These are phyloP conservation scores for Talaromyces funiculosus DNA, from an alignment of 2,329 filamentous ascomycete species.

Conservation along the genomic window DNA sequence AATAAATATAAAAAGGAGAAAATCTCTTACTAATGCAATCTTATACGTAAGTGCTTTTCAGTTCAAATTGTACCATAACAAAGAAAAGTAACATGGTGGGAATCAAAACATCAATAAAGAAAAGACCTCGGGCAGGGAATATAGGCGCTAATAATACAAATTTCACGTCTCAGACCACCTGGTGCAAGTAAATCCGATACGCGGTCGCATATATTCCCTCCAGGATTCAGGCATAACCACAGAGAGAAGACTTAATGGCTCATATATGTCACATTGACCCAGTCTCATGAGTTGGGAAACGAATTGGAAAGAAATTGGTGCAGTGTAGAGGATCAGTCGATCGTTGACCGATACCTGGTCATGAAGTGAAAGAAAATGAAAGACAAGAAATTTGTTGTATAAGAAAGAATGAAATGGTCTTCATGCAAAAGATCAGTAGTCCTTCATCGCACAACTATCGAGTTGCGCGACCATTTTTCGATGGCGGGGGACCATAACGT, in stretches of 20 bases:
- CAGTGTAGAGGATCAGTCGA: slow-evolving; percentile 1
- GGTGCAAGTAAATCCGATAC: neutral
- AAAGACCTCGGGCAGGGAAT: neutral
- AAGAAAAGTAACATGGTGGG: slow-evolving; percentile 13
- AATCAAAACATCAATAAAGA: slow-evolving; percentile 8
- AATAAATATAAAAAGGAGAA: neutral
- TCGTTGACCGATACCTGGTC: slow-evolving; percentile 6
- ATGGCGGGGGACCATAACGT: slow-evolving; percentile 23
- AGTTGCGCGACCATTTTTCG: slow-evolving; percentile 8
- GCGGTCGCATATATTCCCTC: slow-evolving; percentile 7
- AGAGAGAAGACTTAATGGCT: slow-evolving; percentile 3
- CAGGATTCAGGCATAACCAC: neutral
- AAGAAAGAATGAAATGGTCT: neutral
- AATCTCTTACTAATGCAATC: neutral
- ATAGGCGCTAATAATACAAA: slow-evolving; percentile 10
- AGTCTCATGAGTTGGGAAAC: slow-evolving; percentile 4
- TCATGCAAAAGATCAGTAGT: neutral
- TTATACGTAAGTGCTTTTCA: slow-evolving; percentile 7
- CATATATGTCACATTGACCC: slow-evolving; percentile 6
- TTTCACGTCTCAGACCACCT: neutral
- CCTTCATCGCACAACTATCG: slow-evolving; percentile 9
- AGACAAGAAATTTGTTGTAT: neutral
- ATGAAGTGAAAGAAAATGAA: neutral
- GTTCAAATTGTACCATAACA: slow-evolving; percentile 7
- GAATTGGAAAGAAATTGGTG: neutral